Base-by-base conservation (phyloP, 306 rosid genomes). In the Parietaria judaica region DNA sequence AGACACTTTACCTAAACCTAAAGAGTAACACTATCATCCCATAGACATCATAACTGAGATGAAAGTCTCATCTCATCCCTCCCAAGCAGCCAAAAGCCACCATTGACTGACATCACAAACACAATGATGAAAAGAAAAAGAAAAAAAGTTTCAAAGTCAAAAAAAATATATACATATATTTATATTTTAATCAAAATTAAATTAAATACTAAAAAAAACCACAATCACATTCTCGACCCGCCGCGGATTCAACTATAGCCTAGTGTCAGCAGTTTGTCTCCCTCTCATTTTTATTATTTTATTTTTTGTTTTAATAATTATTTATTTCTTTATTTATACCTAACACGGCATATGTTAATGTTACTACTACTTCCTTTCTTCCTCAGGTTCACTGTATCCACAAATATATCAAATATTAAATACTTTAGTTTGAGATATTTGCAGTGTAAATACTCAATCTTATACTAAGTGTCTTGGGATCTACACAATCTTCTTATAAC, bases 201-300 rank as follows among this genome's bases (percentile, higher is more conserved):
- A 31, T 3, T 6, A 11, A 57, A 31, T 3, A 11, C 5, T 35
- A 34, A 36, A 13, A 13, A 6, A 41, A 0, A 12, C 6, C 49
- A 43, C 37, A 11, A 8, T 44, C 37, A 3, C 64, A 8, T 4
- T 23, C 13, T 60, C 64, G 64, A 60, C 51, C 38, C 52, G 64
- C 64, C 64, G 53, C 64, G 51, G 35, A 9, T 59, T 17, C 50
- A 17, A 31, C 51, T 31, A 43, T 60, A 51, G 45, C 51, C 45
- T 45, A 15, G 43, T 12, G 6, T 39, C 34, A 3, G 14, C 14
- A 3, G 14, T 49, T 13, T 14, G 6, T 52, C 7, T 52, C 0
- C 10, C 36, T 53, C 35, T 56, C 8, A 17, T 17, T 31, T 35
- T 6, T 17, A 9, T 23, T 15, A 55, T 2, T 16, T 14, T 14